phyloP scores from a whole-genome alignment of 106 monocot species.

The Amphibolis antarctica region DNA sequence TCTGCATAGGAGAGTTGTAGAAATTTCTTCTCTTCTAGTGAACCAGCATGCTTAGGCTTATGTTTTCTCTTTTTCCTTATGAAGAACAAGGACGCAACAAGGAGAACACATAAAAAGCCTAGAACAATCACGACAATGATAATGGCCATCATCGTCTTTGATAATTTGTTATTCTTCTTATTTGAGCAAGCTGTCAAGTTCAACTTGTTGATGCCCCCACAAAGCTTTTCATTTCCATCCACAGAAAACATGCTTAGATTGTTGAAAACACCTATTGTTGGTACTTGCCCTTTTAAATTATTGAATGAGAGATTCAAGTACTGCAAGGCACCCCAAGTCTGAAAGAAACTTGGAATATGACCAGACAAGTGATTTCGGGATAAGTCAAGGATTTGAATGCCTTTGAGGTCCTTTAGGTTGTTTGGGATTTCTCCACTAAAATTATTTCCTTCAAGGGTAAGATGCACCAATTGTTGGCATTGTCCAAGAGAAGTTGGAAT shows the following conservation, averaged over 20 bases:
- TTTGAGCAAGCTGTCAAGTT: not conserved
- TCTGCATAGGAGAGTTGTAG: slow-evolving; percentile 9
- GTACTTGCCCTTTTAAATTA: slow-evolving; percentile 9
- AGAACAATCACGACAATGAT: not conserved
- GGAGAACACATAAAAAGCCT: not conserved
- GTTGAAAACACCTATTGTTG: not conserved
- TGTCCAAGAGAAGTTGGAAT: slow-evolving; percentile 6
- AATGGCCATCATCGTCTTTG: not conserved
- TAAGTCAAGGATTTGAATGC: slow-evolving; percentile 13
- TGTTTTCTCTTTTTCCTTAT: not conserved
- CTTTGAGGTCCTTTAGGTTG: not conserved
- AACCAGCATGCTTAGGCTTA: not conserved
- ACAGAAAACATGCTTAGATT: not conserved
- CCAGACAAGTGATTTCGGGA: slow-evolving; percentile 11
- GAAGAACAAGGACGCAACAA: not conserved
- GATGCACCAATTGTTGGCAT: slow-evolving; percentile 2
- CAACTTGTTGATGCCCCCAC: not conserved
- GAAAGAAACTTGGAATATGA: slow-evolving; percentile 5
- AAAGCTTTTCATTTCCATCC: slow-evolving; percentile 9
- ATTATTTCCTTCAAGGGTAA: slow-evolving; percentile 4
- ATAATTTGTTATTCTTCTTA: not conserved
- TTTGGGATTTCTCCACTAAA: slow-evolving; percentile 10
- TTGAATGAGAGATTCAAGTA: slow-evolving; percentile 20
- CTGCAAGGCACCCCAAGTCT: not conserved
- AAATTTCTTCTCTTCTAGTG: not conserved